Evolutionary conservation across 345 rosid genomes (phyloP).

Genomic region (Lumnitzera racemosa): DNA sequence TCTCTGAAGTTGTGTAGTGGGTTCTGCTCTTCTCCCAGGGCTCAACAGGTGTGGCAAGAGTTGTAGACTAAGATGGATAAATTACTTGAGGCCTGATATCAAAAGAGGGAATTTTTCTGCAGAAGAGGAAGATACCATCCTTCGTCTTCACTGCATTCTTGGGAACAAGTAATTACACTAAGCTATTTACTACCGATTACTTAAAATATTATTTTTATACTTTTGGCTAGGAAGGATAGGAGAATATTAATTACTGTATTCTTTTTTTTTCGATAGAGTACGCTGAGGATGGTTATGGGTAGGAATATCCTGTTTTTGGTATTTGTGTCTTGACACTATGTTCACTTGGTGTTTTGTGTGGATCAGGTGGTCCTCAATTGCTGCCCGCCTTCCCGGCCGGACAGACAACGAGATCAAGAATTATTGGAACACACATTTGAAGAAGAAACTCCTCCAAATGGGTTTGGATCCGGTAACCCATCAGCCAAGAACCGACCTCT

Average conservation of each 20-base stretch:
- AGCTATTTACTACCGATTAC: no score
- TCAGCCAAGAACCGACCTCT: conserved; percentile 56
- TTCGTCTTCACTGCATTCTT: conserved; percentile 52
- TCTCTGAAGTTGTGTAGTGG: not conserved
- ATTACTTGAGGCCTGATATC: conserved; percentile 71
- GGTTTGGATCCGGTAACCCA: conserved; percentile 83
- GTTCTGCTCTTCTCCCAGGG: not conserved
- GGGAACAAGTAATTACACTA: conserved; percentile 53
- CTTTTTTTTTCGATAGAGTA: no score
- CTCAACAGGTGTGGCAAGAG: conserved; percentile 63
- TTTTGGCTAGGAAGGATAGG: no score
- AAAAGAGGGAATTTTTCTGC: conserved; percentile 62
- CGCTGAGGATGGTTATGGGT: no score
- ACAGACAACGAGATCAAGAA: conserved; percentile 82
- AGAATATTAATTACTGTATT: no score
- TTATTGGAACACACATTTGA: conserved; percentile 75
- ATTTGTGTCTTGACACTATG: not conserved
- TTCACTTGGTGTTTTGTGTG: not conserved
- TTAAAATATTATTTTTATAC: no score
- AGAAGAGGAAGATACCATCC: conserved; percentile 62
- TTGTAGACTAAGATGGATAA: conserved; percentile 71
- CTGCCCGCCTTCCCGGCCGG: conserved; percentile 71
- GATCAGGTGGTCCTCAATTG: conserved; percentile 73
- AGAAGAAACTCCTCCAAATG: conserved; percentile 68
- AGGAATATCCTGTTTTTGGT: no score